Evolutionary conservation across 768 basidiomycete genomes (phyloP).

Genomic region (Favolaschia claudopus): DNA sequence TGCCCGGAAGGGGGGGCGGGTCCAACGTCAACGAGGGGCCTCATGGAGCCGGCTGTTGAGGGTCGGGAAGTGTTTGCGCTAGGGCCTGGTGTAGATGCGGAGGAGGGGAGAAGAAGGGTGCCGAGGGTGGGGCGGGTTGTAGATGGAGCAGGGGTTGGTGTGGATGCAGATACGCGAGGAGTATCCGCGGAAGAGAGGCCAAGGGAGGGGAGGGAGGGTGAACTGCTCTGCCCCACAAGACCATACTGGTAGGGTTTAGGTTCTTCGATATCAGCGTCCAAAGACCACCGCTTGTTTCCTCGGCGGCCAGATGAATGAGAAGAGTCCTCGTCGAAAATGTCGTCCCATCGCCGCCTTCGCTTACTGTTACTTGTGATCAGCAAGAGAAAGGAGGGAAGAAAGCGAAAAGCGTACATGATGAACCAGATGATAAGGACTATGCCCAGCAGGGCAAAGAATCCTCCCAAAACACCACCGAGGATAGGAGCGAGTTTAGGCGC

Average conservation of each 20-base stretch:
- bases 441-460: slow-evolving; percentile 57
- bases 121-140: slow-evolving; percentile 34
- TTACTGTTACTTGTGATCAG: slow-evolving; percentile 42
- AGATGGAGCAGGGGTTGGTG: slow-evolving; percentile 27
- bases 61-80: slow-evolving; percentile 46
- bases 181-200: slow-evolving; percentile 43
- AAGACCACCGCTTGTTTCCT: slow-evolving; percentile 37
- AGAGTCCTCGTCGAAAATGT: slow-evolving; percentile 56
- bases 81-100: slow-evolving; percentile 32
- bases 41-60: slow-evolving; percentile 52
- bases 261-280: slow-evolving; percentile 40
- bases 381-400: slow-evolving; percentile 1
- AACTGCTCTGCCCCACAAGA: slow-evolving; percentile 56
- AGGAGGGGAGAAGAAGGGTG: slow-evolving; percentile 35
- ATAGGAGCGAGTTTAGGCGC: slow-evolving; percentile 51
- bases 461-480: slow-evolving; percentile 62
- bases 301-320: slow-evolving; percentile 27
- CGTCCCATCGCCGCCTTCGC: slow-evolving; percentile 56
- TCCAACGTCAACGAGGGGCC: slow-evolving; percentile 38
- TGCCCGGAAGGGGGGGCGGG: slow-evolving; percentile 23
- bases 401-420: slow-evolving; percentile 50
- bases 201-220: slow-evolving; percentile 43
- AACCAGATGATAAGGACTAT: slow-evolving; percentile 57
- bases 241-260: slow-evolving; percentile 72
- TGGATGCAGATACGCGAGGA: slow-evolving; percentile 20